Base-by-base conservation (phyloP, 2,329 filamentous ascomycete genomes). In the Ceratocystis smalleyi region DNA sequence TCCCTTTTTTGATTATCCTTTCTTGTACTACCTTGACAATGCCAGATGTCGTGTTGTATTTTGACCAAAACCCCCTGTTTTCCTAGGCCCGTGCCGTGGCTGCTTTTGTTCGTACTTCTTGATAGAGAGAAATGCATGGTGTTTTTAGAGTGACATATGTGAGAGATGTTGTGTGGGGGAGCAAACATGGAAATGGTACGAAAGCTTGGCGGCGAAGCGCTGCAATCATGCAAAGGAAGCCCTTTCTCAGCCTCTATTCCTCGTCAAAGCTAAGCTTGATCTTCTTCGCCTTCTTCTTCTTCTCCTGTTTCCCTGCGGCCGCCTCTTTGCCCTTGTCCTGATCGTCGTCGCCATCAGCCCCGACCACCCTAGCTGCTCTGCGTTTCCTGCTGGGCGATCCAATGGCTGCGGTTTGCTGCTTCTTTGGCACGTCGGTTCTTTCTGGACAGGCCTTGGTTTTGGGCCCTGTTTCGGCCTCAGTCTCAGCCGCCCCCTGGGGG, bases 241-340 rank as follows among this genome's bases (percentile, higher is more conserved):
- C 2, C 17, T 57, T 30, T 57, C 12, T 17, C 24, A 27, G 54
- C 30, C 51, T 35, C 43, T 83, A 81, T 19, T 85, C 83, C 65
- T 85, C 80, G 30, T 81, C 81, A 70, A 87, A 87, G 72, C 84
- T 87, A 57, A 87, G 75, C 74, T 86, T 86, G 66, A 87, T 81
- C 75, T 85, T 86, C 73, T 83, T 83, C 3, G 76, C 74, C 72
- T 80, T 80, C 71, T 84, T 83, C 71, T 79, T 81, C 6, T 68
- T 68, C 57, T 68, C 68, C 57, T 59, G 60, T 65, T 71, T 73
- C 6, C 71, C 65, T 19, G 61, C 61, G 24, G 55, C 22, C 45
- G 66, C 62, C 7, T 32, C 17, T 35, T 62, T 19, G 65, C 61
- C 54, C 47, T 63, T 19, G 57, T 24, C 51, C 66, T 64, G 35